Evolutionary conservation across 257 asterid species (phyloP).

Genomic region (Jasminum sambac): DNA sequence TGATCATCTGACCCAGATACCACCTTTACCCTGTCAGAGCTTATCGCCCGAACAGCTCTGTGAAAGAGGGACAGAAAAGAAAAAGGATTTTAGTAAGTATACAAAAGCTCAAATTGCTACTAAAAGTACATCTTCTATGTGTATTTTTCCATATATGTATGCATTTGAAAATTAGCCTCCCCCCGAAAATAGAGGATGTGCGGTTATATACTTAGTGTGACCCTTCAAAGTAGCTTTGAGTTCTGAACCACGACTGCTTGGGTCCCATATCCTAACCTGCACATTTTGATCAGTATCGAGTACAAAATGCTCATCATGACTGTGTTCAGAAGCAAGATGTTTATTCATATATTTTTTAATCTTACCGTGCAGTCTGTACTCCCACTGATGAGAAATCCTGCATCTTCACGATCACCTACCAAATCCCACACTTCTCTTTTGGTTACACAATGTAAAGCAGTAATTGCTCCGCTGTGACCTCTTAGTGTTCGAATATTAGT

Average conservation of each 20-base stretch:
- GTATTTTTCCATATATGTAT: conserved; percentile 18
- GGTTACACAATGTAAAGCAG: conserved; percentile 92
- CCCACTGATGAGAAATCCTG: conserved; percentile 93
- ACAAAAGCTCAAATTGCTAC: conserved; percentile 3
- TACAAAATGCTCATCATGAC: conserved; percentile 11
- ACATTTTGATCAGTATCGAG: conserved; percentile 14
- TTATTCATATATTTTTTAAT: conserved; percentile 16
- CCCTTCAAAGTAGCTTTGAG: conserved; percentile 90
- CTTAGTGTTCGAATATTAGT: conserved; percentile 81
- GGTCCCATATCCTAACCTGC: conserved; percentile 97
- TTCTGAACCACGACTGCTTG: conserved; percentile 93
- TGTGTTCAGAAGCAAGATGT: conserved; percentile 11
- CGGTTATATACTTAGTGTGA: conserved; percentile 65
- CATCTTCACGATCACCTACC: conserved; percentile 93
- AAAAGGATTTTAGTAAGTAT: conserved; percentile 13
- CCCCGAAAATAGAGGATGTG: conserved; percentile 18
- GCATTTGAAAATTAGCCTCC: conserved; percentile 17
- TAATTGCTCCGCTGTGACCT: conserved; percentile 90
- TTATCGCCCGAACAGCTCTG: conserved; percentile 90
- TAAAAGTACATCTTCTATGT: conserved; percentile 5
- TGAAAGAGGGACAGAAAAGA: conserved; percentile 24
- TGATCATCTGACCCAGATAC: conserved; percentile 99
- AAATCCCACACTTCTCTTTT: conserved; percentile 96
- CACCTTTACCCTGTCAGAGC: conserved; percentile 92
- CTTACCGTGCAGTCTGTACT: conserved; percentile 92